phyloP scores from a whole-genome alignment of 495 filamentous ascomycete genomes.

The Aspergillus cavernicola region DNA sequence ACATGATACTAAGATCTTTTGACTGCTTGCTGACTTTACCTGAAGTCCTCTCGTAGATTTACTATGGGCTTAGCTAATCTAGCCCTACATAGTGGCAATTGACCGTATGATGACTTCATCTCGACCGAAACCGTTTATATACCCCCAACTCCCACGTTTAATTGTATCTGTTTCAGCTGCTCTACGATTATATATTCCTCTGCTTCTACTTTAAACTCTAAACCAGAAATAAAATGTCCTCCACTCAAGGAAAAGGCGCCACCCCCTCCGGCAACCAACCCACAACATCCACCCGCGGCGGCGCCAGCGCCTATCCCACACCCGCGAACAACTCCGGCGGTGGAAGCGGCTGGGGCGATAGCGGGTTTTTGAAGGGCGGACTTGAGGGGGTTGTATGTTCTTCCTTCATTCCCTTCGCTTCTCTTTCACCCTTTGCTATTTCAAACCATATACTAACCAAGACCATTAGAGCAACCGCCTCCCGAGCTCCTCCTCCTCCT shows the following conservation, averaged over 20 bases:
- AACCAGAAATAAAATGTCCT: not conserved
- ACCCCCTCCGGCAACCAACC: conserved; percentile 2
- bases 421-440: not conserved
- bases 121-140: no score
- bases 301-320: conserved; percentile 4
- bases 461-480: conserved; percentile 4
- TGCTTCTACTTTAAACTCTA: no score
- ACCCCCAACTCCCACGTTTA: no score
- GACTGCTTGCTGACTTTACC: no score
- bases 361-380: conserved; percentile 1
- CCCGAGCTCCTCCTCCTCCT: not conserved
- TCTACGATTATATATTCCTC: no score
- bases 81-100: no score
- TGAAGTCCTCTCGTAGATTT: no score
- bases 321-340: conserved; percentile 6
- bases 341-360: conserved; percentile 1
- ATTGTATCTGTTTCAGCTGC: no score
- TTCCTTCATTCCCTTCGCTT: not conserved
- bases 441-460: no score
- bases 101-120: no score
- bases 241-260: not conserved
- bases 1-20: no score
- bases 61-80: no score
- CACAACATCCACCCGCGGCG: conserved; percentile 5
- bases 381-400: not conserved